Evolutionary conservation across 495 filamentous ascomycete genomes (phyloP), one percentile per base, ranked within the genome.

Genomic region (Annulohypoxylon stygium): DNA sequence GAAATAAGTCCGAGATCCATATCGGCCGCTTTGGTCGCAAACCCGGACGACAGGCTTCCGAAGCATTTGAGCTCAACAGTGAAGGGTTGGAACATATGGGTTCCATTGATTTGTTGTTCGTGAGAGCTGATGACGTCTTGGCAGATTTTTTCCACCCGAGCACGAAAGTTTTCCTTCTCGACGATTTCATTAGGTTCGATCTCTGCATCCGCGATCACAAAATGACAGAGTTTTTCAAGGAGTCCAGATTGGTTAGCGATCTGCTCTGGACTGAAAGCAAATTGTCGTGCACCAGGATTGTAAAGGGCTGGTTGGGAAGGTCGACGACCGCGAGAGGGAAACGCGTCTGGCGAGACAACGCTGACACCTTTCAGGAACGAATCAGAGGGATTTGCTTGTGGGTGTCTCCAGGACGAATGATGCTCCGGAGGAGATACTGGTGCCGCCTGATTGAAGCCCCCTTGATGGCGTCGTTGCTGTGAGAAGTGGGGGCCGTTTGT

Each of bases 1-100:
- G 88, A 88, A n/a, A 92, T 76, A 58, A 93, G 83, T 4, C 87
- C 89, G 14, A 94, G 82, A 78, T 94, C 92, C 88, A 95, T 91
- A 74, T 94, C 92, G 1, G 92, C 91, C 9, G 85, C 86, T 76
- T 88, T 88, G 6, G 89, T 91, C 5, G 91, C 92, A 77, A 93
- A 93, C 0, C 91, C 92, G 9, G 91, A 92, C 9, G 83, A 84
- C 47, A 94, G 83, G 71, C 92, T 94, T 2, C 92, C 92, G 71
- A 93, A 93, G 67, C 88, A 90, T 66, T 86, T 86, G 5, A 95
- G 81, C 37, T 87, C 81, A 3, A 94, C 87, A 41, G 82, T 81
- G 10, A 76, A 67, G 8, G 86, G 65, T 58, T 85, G 81, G 67
- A 91, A 89, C 25, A 64, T 58, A 0, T 34, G 30, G 3, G 69